A percentile compares a stretch with the other conserved stretches of the same genome.
Conservation (phyloP, 106 monocot genomes). For the Gastrodia elata region DNA sequence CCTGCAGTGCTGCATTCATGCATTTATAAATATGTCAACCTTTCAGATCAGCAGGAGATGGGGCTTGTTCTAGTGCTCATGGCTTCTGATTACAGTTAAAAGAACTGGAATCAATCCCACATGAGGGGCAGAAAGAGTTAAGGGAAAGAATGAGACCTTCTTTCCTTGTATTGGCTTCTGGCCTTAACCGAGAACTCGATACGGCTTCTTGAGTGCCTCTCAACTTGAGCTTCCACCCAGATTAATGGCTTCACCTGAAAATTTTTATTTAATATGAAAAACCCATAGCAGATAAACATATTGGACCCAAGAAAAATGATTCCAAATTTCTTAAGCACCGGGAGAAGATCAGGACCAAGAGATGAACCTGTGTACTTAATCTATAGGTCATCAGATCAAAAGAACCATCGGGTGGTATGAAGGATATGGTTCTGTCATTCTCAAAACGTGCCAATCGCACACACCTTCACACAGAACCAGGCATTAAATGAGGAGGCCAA, state of each 20-base stretch:
- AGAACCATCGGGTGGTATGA: conserved; percentile 95
- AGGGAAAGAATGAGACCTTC: conserved; percentile 36
- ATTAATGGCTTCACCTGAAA: conserved; percentile 81
- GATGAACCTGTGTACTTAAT: conserved; percentile 81
- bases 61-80: too few species aligned
- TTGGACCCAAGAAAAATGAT: not conserved
- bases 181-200: conserved; percentile 88
- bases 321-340: not conserved
- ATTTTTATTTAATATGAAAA: not conserved
- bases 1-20: conserved; percentile 65
- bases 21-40: conserved; percentile 10
- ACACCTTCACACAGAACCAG: conserved; percentile 40
- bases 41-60: too few species aligned
- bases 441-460: conserved; percentile 96
- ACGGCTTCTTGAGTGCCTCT: conserved; percentile 93
- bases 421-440: conserved; percentile 99
- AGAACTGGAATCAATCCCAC: too few species aligned
- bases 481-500: not conserved
- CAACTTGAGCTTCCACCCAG: conserved; percentile 97
- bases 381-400: conserved; percentile 99
- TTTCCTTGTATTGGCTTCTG: conserved; percentile 95
- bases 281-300: not conserved
- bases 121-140: not conserved
- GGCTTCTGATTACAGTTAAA: too few species aligned
- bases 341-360: not conserved